These are phyloP conservation scores for Phycomyces blakesleeanus DNA, from an alignment of 192 early-diverging fungal genomes.

Conservation along the genomic window DNA sequence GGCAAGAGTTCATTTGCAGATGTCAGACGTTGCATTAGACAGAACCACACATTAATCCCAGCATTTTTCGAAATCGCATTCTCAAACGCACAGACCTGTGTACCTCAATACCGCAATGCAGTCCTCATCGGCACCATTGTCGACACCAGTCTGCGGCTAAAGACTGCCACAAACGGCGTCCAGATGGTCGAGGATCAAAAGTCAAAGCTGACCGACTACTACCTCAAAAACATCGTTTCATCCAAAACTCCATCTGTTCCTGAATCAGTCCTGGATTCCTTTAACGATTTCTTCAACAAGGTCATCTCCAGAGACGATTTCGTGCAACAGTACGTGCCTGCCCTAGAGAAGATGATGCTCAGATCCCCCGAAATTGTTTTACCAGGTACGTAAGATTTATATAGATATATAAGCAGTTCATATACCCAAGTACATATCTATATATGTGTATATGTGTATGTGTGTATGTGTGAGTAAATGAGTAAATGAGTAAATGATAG, in stretches of 20 bases:
- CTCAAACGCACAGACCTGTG: slow-evolving; percentile 33
- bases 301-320: slow-evolving; percentile 55
- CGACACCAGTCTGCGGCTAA: slow-evolving; percentile 51
- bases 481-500: too few relatives aligned
- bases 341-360: slow-evolving; percentile 73
- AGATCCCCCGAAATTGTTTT: slow-evolving; percentile 84
- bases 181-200: slow-evolving; percentile 37
- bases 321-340: slow-evolving; percentile 52
- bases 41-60: slow-evolving; percentile 47
- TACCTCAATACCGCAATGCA: slow-evolving; percentile 44
- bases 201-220: slow-evolving; percentile 54
- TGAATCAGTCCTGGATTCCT: slow-evolving; percentile 37
- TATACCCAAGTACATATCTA: too few relatives aligned
- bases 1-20: slow-evolving; percentile 47
- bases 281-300: slow-evolving; percentile 57
- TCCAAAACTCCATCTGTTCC: slow-evolving; percentile 53
- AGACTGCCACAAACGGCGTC: slow-evolving; percentile 30
- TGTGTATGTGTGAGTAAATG: too few relatives aligned
- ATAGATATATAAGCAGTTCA: too few relatives aligned
- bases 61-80: slow-evolving; percentile 48
- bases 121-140: slow-evolving; percentile 63
- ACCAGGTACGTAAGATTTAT: slow-evolving; percentile 50
- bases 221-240: slow-evolving; percentile 49
- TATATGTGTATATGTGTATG: too few relatives aligned
- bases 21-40: slow-evolving; percentile 56